Conservation (phyloP, 345 rosid species). For the Eucalyptus curtisii region DNA sequence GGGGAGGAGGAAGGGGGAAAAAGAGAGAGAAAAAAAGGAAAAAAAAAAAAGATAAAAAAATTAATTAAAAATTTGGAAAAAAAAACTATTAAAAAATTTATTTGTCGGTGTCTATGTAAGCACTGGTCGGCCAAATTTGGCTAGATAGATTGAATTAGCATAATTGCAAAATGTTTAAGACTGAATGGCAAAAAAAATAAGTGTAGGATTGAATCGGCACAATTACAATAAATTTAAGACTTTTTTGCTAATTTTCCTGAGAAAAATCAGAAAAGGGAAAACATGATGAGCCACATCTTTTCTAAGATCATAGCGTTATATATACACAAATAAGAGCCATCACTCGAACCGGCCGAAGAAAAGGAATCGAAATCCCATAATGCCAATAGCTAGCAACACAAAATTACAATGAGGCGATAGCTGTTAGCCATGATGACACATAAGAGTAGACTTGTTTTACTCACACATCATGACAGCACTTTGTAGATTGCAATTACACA, state of each 20-base stretch:
- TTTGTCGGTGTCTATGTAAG: rapidly evolving
- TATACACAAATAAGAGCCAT: not conserved
- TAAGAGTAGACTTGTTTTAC: not conserved
- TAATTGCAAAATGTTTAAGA: too few relatives aligned
- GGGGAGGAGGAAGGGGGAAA: too few relatives aligned
- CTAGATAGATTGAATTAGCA: rapidly evolving
- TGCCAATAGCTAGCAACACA: not conserved
- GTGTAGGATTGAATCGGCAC: rapidly evolving
- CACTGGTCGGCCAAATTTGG: rapidly evolving
- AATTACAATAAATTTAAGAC: rapidly evolving
- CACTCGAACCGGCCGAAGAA: not conserved
- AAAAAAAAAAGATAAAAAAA: too few relatives aligned
- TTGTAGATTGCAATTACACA: not conserved
- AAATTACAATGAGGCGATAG: not conserved
- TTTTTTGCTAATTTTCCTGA: rapidly evolving
- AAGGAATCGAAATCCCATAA: not conserved
- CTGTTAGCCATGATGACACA: not conserved
- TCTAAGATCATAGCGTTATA: not conserved
- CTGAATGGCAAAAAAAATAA: too few relatives aligned
- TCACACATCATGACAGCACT: not conserved
- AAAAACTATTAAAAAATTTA: too few relatives aligned
- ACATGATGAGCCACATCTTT: not conserved
- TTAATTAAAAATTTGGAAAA: too few relatives aligned
- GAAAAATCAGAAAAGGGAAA: not conserved
- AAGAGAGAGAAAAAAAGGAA: rapidly evolving